Base-by-base conservation (phyloP, 768 basidiomycete genomes). In the Podaxis sp. region DNA sequence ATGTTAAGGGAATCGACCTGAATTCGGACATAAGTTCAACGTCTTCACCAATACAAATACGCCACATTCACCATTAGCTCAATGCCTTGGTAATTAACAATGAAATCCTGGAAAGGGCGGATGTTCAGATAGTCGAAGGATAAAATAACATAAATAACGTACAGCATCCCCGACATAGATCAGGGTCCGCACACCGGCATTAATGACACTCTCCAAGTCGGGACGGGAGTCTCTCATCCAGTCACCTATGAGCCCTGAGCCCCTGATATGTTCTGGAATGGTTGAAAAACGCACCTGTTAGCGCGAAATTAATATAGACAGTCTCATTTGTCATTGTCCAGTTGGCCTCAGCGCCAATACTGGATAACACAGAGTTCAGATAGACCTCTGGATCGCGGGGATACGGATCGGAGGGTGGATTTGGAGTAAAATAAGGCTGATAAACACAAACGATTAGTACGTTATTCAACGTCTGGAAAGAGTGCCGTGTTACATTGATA, bases 111-210 rank as follows among this genome's bases (percentile, higher is more conserved):
- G 15, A 59, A 54, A 46, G 19, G 4, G 15, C 17, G 44, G 33
- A 22, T 8, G 3, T 26, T 13, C 28, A n/a, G n/a, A 62, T 11
- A 22, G 2, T 2, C 24, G n/a, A 22, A 54, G 30, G 17, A 26
- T 15, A 19, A 17, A 5, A 44, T 30, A 26, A 12, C n/a, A 30
- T 28, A 26, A 38, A 3, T 3, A 33, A 69, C 81, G 54, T 67
- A 83, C 83, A 33, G 83, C 86, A 67, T 86, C 85, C 22, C 86
- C 86, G 61, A 80, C 82, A 64, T 78, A 87, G 24, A 86, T 69
- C 39, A 84, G 66, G n/a, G 82, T 83, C 55, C 82, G 68, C 39
- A 78, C 83, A 12, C 86, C 86, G 52, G 84, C 77, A 65, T 86
- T 78, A 67, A 88, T 85, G 8, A 87, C 83, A 2, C 69, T 77